These are phyloP conservation scores for Tephrocybe sp. DNA, from an alignment of 768 basidiomycete genomes.

Conservation along the genomic window DNA sequence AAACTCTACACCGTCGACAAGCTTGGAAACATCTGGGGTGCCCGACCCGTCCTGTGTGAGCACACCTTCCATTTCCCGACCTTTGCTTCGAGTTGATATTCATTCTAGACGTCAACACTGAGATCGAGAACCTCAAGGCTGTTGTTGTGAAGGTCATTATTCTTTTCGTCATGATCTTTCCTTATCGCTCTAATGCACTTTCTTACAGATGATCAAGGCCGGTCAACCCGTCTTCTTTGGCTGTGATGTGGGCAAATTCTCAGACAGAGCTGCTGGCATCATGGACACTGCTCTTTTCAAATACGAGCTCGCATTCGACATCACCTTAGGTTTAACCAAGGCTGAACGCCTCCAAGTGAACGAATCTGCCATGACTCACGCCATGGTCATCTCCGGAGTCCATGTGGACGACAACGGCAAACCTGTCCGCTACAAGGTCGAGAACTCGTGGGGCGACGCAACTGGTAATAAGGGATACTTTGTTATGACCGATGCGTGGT, in stretches of 20 bases:
- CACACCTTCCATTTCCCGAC: background rate
- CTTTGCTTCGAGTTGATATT: background rate
- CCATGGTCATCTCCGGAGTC: slow-evolving; percentile 92
- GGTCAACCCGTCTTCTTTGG: slow-evolving; percentile 94
- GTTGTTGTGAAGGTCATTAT: slow-evolving; percentile 66
- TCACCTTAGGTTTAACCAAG: slow-evolving; percentile 78
- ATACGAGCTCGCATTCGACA: slow-evolving; percentile 87
- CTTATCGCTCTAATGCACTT: background rate
- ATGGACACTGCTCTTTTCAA: slow-evolving; percentile 87
- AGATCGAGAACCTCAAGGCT: slow-evolving; percentile 77
- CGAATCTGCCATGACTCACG: slow-evolving; percentile 93
- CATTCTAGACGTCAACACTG: slow-evolving; percentile 81
- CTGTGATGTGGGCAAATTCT: slow-evolving; percentile 92
- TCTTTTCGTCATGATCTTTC: background rate
- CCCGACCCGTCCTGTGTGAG: slow-evolving; percentile 80
- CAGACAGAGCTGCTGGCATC: slow-evolving; percentile 68
- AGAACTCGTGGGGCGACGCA: slow-evolving; percentile 90
- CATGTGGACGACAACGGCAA: slow-evolving; percentile 77
- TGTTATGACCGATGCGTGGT: slow-evolving; percentile 93
- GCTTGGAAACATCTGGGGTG: slow-evolving; percentile 92
- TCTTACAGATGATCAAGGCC: slow-evolving; percentile 68
- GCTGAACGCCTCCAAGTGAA: slow-evolving; percentile 79
- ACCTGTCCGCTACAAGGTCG: slow-evolving; percentile 91
- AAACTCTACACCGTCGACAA: slow-evolving; percentile 91
- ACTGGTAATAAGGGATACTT: slow-evolving; percentile 85